Evolutionary conservation across 768 basidiomycete genomes (phyloP), one percentile per base, ranked within the genome.

Genomic region (Leccinum arenicola): DNA sequence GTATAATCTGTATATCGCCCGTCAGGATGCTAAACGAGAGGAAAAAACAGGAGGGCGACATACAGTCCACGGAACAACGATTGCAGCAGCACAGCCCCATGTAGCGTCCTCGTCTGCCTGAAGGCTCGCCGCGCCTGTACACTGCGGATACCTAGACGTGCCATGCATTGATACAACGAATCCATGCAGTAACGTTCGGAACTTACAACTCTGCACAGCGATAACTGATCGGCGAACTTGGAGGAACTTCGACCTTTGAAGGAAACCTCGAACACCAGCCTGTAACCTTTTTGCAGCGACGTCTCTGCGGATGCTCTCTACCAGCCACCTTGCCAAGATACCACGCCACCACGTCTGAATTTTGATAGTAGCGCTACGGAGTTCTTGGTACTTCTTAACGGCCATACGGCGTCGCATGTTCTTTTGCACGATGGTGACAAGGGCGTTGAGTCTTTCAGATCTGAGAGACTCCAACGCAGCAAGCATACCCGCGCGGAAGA

Each of bases 401-500:
- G 92, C 94, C 80, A 97, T 82, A 50, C 84, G 82, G 54, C 96
- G 81, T 52, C 91, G 85, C 80, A 98, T 89, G 74, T 98, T 98
- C 85, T 98, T 98, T 78, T 98, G 97, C 3, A 99, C 89, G 54
- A 97, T 84, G 12, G 95, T 97, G 61, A 95, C 93, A 76, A 99
- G 84, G 21, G 87, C 79, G 70, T 96, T 95, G 55, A 98, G 82
- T 59, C 91, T 82, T 60, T 91, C 87, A 7, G 94, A 87, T 43
- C 97, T 91, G 56, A 95, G 80, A 15, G 92, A 85, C 76, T 99
- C 97, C 49, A 99, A 81, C 6, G 91, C 90, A 27, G 97, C 96
- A 56, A 99, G 88, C 94, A 98, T 98, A 63, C 97, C 97, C 12
- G 97, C 95, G 60, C 97, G 86, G 83, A 99, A 98, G 79, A 99